Percentiles rank a stretch among this genome's conserved stretches.
These are phyloP conservation scores for Globisporangium echinulatum DNA, from an alignment of 352 stramenopile genomes.

Conservation along the genomic window DNA sequence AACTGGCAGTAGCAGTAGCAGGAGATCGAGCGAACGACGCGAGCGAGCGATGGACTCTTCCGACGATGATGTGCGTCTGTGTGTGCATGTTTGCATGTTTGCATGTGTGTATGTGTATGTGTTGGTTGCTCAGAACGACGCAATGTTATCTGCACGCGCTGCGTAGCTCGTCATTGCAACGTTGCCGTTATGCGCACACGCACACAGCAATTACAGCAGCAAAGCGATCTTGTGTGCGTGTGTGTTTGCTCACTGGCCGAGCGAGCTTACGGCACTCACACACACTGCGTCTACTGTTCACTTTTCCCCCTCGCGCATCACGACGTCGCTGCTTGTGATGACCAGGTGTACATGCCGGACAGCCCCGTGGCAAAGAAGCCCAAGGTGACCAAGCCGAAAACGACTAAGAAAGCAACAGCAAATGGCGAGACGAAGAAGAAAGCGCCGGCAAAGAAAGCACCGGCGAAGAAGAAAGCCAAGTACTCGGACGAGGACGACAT, in stretches of 20 bases:
- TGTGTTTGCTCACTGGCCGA: neutral
- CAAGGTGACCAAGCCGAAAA: constrained; percentile 12
- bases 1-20: neutral
- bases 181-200: too few relatives aligned
- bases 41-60: constrained; percentile 34
- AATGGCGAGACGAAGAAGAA: constrained; percentile 20
- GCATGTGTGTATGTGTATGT: constrained; percentile 6
- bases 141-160: neutral
- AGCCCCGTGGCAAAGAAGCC: constrained; percentile 8
- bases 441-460: constrained; percentile 23
- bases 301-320: neutral
- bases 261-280: too few relatives aligned
- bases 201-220: too few relatives aligned
- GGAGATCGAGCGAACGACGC: neutral
- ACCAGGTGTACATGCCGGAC: constrained; percentile 15
- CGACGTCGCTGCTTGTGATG: neutral
- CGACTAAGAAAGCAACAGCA: constrained; percentile 30
- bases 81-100: constrained; percentile 9
- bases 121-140: neutral
- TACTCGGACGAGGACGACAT: constrained; percentile 15
- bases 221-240: neutral
- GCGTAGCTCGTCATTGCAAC: neutral
- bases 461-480: constrained; percentile 46
- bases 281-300: too few relatives aligned
- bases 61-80: constrained; percentile 37